phyloP scores from a whole-genome alignment of 2,329 filamentous ascomycete species.

The Diaporthe vaccinii region DNA sequence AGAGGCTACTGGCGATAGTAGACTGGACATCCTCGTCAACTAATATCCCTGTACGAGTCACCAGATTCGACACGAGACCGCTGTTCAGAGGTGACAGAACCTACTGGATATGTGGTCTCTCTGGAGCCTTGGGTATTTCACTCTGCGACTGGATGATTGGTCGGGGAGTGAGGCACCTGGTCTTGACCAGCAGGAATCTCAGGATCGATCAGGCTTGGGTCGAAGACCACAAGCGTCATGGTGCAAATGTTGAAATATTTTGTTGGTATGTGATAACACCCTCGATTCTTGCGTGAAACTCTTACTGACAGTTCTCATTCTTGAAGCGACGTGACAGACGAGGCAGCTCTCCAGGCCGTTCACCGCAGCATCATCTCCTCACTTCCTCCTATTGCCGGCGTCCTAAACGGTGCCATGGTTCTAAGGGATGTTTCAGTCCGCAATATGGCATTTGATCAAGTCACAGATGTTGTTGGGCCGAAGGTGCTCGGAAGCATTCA shows the following conservation, averaged over 20 bases:
- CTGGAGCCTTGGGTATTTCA: conserved; percentile 34
- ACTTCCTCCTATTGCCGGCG: conserved; percentile 43
- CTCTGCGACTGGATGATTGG: conserved; percentile 29
- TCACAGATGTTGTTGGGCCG: conserved; percentile 43
- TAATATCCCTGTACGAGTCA: neutral
- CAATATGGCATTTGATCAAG: conserved; percentile 44
- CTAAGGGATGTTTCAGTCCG: conserved; percentile 43
- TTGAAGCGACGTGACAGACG: conserved; percentile 41
- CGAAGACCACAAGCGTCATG: conserved; percentile 34
- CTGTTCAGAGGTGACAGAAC: conserved; percentile 24
- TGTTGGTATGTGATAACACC: neutral
- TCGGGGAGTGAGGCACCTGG: conserved; percentile 50
- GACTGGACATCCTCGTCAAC: conserved; percentile 19
- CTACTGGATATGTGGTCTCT: conserved; percentile 33
- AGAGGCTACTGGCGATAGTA: neutral
- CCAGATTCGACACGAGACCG: neutral
- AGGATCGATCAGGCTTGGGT: conserved; percentile 48
- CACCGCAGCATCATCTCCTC: conserved; percentile 34
- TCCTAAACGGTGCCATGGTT: conserved; percentile 46
- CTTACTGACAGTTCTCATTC: neutral
- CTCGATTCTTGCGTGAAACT: neutral
- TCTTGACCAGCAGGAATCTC: conserved; percentile 55
- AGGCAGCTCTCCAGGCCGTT: conserved; percentile 28
- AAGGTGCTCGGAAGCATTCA: conserved; percentile 46
- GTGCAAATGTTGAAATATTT: conserved; percentile 3